phyloP scores from a whole-genome alignment of 148 eudicot genomes.

The Rhododendron ovatum region DNA sequence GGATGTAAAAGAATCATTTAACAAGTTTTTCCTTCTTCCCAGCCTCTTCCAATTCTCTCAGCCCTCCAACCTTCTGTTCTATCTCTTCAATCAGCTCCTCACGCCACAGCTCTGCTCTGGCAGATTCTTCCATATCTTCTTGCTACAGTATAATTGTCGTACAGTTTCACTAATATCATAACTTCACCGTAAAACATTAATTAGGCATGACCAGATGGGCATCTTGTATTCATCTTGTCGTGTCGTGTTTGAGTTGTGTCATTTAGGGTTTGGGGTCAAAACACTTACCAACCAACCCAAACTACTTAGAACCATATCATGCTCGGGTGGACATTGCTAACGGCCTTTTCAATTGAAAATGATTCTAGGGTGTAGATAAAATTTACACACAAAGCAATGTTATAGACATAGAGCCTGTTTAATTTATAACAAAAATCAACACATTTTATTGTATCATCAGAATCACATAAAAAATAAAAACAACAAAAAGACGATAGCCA shows the following conservation, averaged over 20 bases:
- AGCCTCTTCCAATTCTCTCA: conserved; percentile 73
- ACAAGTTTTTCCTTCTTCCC: conserved; percentile 52
- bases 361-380: not conserved
- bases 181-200: not conserved
- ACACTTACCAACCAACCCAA: not conserved
- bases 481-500: not conserved
- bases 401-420: not conserved
- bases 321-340: not conserved
- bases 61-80: conserved; percentile 70
- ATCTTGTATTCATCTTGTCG: not conserved
- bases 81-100: conserved; percentile 87
- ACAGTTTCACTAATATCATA: not conserved
- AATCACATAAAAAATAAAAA: not conserved
- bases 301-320: not conserved
- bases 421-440: not conserved
- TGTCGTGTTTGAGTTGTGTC: not conserved
- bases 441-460: not conserved
- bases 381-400: not conserved
- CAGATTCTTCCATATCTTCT: conserved; percentile 72
- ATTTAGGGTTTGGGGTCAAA: not conserved
- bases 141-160: conserved; percentile 36
- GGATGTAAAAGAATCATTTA: conserved; percentile 15
- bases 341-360: not conserved
- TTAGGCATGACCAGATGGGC: not conserved
- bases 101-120: conserved; percentile 67